Base-by-base conservation (phyloP, 495 filamentous ascomycete species). In the Annulohypoxylon nitens region DNA sequence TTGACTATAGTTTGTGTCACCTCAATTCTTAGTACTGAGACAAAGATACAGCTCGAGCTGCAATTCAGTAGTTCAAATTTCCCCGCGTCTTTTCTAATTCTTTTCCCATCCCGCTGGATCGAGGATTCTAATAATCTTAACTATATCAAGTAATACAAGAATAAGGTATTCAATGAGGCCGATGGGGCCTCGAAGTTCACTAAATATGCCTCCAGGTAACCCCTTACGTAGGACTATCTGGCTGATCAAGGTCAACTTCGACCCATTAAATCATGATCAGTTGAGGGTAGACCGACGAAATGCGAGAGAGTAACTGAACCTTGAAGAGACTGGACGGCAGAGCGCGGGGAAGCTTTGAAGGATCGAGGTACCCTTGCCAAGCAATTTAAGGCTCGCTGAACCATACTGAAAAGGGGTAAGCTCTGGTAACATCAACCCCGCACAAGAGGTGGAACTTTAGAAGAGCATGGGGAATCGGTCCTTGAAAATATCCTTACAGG, bases 371-470 rank as follows among this genome's bases (percentile, higher is more conserved):
- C 39, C 36, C 55, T 33, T 41, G 54, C 18, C 34, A 11, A 57
- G 41, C 50, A 62, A 59, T 33, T 59, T 64, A 50, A 60, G 11
- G 53, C 69, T 54, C 39, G 43, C 20, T 37, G 18, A 14, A 48
- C 51, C 30, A 53, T 54, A 30, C 57, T 47, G 2, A 37, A 43
- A 68, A 57, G 11, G 14, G 59, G 54, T n/a, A 66, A 50, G 43
- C 26, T 12, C 14, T 12, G 47, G 34, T 66, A 45, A 36, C 30
- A 55, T 62, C 23, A n/a, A 73, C 70, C 65, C 71, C 71, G 71
- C 71, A 73, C 30, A n/a, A 57, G 12, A 12, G 61, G 61, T 73
- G 69, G 63, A 63, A 58, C 69, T 51, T 41, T 51, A 71, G 47
- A 59, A 34, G 51, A 51, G 59, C 68, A 63, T 70, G 41, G 60